phyloP scores from a whole-genome alignment of 129 eudicot genomes.

The Solidago caesia region DNA sequence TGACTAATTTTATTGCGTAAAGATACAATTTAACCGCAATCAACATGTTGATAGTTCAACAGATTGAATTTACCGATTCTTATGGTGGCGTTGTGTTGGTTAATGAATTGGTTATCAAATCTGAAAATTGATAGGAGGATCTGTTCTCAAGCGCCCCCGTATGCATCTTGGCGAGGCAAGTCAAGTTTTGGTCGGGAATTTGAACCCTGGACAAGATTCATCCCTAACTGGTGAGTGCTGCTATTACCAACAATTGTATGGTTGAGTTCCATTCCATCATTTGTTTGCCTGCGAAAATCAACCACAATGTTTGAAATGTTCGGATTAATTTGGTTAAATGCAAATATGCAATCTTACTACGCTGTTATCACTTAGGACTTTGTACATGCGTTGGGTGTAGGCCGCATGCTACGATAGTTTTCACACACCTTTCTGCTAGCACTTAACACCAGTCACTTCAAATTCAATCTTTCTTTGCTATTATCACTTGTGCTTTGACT shows the following conservation, averaged over 20 bases:
- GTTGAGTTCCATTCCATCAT: background rate
- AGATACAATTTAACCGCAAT: too few species aligned
- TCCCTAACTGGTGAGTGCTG: background rate
- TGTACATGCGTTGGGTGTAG: background rate
- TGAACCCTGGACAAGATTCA: background rate
- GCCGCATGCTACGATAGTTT: too few species aligned
- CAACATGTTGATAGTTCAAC: too few species aligned
- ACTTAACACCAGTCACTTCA: too few species aligned
- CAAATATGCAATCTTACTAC: background rate
- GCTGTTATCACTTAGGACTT: background rate
- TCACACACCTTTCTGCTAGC: too few species aligned
- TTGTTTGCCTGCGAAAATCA: background rate
- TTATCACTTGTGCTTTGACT: too few species aligned
- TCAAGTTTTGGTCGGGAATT: background rate
- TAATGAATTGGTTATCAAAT: too few species aligned
- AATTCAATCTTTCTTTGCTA: too few species aligned
- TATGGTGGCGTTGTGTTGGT: too few species aligned
- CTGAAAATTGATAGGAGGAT: background rate
- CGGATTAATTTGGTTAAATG: background rate
- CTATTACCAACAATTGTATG: background rate
- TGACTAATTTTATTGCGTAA: too few species aligned
- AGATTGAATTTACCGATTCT: too few species aligned
- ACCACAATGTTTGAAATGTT: background rate
- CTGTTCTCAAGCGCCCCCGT: background rate
- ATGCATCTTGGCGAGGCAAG: background rate